Conservation (phyloP, 2,329 filamentous ascomycete genomes). For the Aspergillus ibericus region DNA sequence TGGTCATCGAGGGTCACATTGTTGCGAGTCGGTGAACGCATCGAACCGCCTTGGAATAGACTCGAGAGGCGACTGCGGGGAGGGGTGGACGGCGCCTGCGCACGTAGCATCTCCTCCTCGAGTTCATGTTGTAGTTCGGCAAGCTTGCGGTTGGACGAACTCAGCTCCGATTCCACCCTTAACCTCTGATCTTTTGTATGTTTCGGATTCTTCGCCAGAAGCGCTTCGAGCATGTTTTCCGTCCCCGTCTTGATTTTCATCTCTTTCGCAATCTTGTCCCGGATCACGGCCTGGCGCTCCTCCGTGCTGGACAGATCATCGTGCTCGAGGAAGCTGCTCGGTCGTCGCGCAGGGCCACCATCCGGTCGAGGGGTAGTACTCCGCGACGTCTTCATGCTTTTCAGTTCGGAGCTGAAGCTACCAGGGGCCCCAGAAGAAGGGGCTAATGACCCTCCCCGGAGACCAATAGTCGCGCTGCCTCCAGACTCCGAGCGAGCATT, state of each 20-base stretch:
- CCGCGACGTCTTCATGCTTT: slow-evolving; percentile 65
- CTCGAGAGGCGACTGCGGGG: slow-evolving; percentile 55
- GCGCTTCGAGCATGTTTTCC: slow-evolving; percentile 93
- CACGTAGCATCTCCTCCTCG: slow-evolving; percentile 60
- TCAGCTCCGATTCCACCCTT: slow-evolving; percentile 83
- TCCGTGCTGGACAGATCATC: slow-evolving; percentile 64
- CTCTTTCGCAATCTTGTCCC: slow-evolving; percentile 88
- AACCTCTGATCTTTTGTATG: slow-evolving; percentile 83
- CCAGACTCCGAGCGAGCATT: slow-evolving; percentile 56
- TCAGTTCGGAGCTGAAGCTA: slow-evolving; percentile 87
- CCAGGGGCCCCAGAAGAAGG: slow-evolving; percentile 70
- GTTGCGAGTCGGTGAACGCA: slow-evolving; percentile 51
- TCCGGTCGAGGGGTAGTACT: slow-evolving; percentile 61
- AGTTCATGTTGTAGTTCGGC: slow-evolving; percentile 60
- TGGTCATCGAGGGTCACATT: slow-evolving; percentile 38
- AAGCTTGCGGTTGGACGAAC: slow-evolving; percentile 75
- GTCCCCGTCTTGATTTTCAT: slow-evolving; percentile 97
- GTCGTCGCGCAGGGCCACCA: slow-evolving; percentile 50
- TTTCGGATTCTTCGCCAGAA: slow-evolving; percentile 93
- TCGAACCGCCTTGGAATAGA: slow-evolving; percentile 57
- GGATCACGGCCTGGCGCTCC: slow-evolving; percentile 71
- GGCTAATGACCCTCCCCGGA: slow-evolving; percentile 66
- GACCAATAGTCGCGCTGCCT: slow-evolving; percentile 62
- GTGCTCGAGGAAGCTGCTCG: slow-evolving; percentile 57
- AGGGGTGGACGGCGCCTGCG: slow-evolving; percentile 55